These are phyloP conservation scores for Neurospora tetraspora DNA, from an alignment of 495 filamentous ascomycete genomes.

Conservation along the genomic window DNA sequence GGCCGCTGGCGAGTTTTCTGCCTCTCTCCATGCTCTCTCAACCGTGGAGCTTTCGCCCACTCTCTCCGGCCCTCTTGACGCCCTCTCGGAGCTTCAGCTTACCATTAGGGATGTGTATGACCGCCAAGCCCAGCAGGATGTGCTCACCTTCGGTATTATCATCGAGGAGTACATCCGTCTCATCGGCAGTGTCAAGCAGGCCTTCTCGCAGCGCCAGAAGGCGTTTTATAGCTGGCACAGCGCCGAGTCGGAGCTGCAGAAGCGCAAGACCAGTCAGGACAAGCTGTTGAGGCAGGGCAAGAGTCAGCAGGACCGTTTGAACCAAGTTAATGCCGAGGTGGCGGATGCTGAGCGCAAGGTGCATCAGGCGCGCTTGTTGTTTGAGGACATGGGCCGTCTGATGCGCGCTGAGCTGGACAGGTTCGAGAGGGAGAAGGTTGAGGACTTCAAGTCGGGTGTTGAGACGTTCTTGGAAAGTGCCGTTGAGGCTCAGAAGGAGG, in stretches of 20 bases:
- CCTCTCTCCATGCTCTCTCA: slow-evolving; percentile 79
- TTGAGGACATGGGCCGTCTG: slow-evolving; percentile 94
- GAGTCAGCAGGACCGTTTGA: slow-evolving; percentile 88
- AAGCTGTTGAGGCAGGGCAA: slow-evolving; percentile 89
- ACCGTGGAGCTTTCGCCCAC: slow-evolving; percentile 80
- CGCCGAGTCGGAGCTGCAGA: slow-evolving; percentile 79
- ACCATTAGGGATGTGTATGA: slow-evolving; percentile 93
- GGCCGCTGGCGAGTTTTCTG: slow-evolving; percentile 84
- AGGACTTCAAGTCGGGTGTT: slow-evolving; percentile 96
- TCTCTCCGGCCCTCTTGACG: slow-evolving; percentile 81
- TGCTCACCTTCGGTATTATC: slow-evolving; percentile 91
- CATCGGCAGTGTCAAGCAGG: slow-evolving; percentile 85
- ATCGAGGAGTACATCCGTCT: slow-evolving; percentile 97
- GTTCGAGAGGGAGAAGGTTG: slow-evolving; percentile 95
- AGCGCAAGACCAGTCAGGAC: slow-evolving; percentile 76
- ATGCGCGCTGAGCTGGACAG: slow-evolving; percentile 86
- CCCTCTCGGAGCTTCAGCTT: slow-evolving; percentile 82
- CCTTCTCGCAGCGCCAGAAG: slow-evolving; percentile 87
- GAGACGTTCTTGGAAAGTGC: slow-evolving; percentile 95
- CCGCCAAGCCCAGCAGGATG: slow-evolving; percentile 93
- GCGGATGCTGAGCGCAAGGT: slow-evolving; percentile 85
- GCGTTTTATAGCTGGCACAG: slow-evolving; percentile 87
- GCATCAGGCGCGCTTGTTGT: slow-evolving; percentile 80
- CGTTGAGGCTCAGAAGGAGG: slow-evolving; percentile 98
- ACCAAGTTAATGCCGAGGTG: slow-evolving; percentile 84